Base-by-base conservation (phyloP, 2,329 filamentous ascomycete species). In the Dothistroma septosporum region DNA sequence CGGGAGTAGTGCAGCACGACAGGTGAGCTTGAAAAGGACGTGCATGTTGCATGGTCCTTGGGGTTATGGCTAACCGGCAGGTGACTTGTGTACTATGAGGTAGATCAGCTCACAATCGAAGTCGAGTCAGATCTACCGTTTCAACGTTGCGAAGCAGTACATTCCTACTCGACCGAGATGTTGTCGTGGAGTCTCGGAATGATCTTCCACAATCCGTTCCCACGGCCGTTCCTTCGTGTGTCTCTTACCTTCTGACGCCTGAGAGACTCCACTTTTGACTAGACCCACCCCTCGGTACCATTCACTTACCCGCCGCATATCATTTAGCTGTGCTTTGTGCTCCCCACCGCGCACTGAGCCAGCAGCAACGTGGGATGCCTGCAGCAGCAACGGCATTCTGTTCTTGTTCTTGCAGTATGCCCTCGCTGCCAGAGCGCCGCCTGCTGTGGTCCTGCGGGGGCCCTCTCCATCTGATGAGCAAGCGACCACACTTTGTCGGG, bases 1-100 rank as follows among this genome's bases (percentile, higher is more conserved):
- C 32, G 32, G n/a, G 52, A 19, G 52, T 41, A 54, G 52, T 21
- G 31, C 21, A n/a, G 41, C 41, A 44, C 52, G 52, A 54, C 52
- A 54, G 37, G 52, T 37, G 52, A 54, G 52, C 31, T 21, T 21
- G 32, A 22, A 24, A 28, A 52, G 48, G 52, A 21, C 52, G 33
- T 37, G 55, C 55, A 47, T 44, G 16, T 24, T 33, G 44, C 41
- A 57, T 14, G 44, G 14, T 8, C 41, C 19, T 14, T 8, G 35
- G 50, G 31, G 21, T 12, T 19, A 53, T 35, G 28, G 21, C 24
- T 35, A 53, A 21, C 12, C n/a, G 41, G 14, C 41, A 19, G 41
- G 41, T n/a, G 14, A 28, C 24, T 28, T 28, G 24, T 3, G 24
- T 28, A 28, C 6, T 2, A 28, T 28, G 24, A 28, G 24, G 24